These are phyloP conservation scores for Tetragonia tetragonoides DNA, from an alignment of 148 eudicot genomes.

Conservation along the genomic window DNA sequence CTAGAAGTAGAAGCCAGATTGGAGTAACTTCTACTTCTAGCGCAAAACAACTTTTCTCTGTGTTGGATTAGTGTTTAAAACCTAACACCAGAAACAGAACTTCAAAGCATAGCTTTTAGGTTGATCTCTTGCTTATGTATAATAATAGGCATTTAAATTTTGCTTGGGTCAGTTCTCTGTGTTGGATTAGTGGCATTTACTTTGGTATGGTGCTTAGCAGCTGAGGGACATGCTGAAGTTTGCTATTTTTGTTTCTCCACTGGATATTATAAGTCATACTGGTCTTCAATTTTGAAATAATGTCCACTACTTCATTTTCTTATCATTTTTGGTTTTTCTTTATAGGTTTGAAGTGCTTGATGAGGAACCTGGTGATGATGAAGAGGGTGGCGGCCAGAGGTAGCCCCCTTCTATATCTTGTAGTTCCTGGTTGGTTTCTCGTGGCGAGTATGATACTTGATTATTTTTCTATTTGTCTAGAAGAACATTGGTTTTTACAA, in stretches of 20 bases:
- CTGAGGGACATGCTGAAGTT: not conserved
- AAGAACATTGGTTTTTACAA: conserved; percentile 12
- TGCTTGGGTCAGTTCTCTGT: not conserved
- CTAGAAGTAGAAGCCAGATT: too few relatives aligned
- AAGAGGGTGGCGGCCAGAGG: conserved; percentile 89
- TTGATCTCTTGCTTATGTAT: not conserved
- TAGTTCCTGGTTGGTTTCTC: conserved; percentile 25
- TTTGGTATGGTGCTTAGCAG: not conserved
- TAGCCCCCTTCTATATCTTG: conserved; percentile 26
- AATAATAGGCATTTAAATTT: not conserved
- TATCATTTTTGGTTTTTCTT: not conserved
- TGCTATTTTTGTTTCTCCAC: conserved; percentile 3
- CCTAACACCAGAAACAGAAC: too few relatives aligned
- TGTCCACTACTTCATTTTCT: not conserved
- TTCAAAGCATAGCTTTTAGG: not conserved
- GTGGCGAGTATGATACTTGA: conserved; percentile 22
- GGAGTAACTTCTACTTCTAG: too few relatives aligned
- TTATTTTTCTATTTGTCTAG: conserved; percentile 10
- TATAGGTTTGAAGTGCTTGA: conserved; percentile 86
- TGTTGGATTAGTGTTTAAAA: too few relatives aligned
- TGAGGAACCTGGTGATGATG: conserved; percentile 97
- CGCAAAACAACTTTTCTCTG: too few relatives aligned
- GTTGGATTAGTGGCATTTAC: not conserved
- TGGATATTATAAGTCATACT: not conserved
- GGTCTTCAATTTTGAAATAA: not conserved